Percentiles rank a stretch among this genome's conserved stretches.
These are phyloP conservation scores for Lactifluus piperatus DNA, from an alignment of 768 basidiomycete genomes.

Conservation along the genomic window DNA sequence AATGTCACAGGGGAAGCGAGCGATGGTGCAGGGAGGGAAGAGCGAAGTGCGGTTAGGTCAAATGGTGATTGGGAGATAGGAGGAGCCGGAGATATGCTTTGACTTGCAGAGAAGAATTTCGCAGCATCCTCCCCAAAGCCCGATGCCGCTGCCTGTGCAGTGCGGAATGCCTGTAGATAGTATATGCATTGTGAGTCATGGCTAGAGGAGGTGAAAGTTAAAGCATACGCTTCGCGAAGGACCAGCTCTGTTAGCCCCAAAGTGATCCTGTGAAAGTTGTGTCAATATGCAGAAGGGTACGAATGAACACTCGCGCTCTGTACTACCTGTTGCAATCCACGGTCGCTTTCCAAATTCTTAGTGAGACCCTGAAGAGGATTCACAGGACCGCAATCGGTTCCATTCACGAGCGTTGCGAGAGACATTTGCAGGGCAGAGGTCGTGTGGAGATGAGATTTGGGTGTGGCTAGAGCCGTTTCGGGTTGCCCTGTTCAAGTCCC, in stretches of 20 bases:
- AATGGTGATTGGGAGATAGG: constrained; percentile 37
- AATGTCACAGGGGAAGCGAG: not conserved
- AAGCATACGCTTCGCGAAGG: constrained; percentile 52
- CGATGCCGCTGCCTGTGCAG: constrained; percentile 25
- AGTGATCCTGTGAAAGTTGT: constrained; percentile 50
- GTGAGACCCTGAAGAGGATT: constrained; percentile 76
- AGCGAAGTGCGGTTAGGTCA: constrained; percentile 49
- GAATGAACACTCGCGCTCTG: not conserved
- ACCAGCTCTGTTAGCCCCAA: constrained; percentile 49
- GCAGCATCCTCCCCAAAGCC: constrained; percentile 57
- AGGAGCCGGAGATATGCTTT: constrained; percentile 27
- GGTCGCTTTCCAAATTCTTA: constrained; percentile 72
- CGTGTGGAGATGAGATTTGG: not conserved
- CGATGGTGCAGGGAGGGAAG: constrained; percentile 35
- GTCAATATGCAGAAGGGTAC: not conserved
- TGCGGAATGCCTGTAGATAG: constrained; percentile 9
- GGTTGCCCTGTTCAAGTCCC: no score
- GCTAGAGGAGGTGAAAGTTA: not conserved
- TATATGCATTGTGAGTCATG: not conserved
- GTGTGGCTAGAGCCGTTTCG: no score
- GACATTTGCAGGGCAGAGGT: constrained; percentile 44
- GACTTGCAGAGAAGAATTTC: constrained; percentile 48
- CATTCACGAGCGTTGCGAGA: constrained; percentile 67
- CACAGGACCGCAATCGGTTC: constrained; percentile 77
- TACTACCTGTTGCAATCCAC: constrained; percentile 70